Percentiles rank a stretch among this genome's conserved stretches.
These are phyloP conservation scores for Debaryomyces sp. DNA, from an alignment of 1,139 yeast species.

Conservation along the genomic window DNA sequence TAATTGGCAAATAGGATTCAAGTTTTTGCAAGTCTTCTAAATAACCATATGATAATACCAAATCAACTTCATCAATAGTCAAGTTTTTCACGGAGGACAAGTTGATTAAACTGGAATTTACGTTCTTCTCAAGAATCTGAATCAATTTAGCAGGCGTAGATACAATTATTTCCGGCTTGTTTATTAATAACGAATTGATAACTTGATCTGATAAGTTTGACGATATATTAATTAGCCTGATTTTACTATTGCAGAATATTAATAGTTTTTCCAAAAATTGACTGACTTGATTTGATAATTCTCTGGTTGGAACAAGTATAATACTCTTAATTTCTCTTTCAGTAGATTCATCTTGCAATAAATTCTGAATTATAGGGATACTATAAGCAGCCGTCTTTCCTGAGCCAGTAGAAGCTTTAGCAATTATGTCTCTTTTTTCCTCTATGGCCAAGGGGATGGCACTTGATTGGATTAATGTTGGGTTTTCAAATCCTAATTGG, in stretches of 20 bases:
- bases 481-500: slow-evolving; percentile 77
- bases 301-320: slow-evolving; percentile 83
- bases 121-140: slow-evolving; percentile 54
- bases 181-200: slow-evolving; percentile 66
- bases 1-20: slow-evolving; percentile 64
- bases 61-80: slow-evolving; percentile 95
- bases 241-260: slow-evolving; percentile 67
- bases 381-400: slow-evolving; percentile 89
- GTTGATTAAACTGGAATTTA: slow-evolving; percentile 41
- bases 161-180: slow-evolving; percentile 78
- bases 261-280: slow-evolving; percentile 70
- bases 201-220: slow-evolving; percentile 75
- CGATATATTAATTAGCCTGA: slow-evolving; percentile 73
- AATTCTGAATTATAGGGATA: slow-evolving; percentile 74
- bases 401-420: slow-evolving; percentile 87
- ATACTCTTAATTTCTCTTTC: slow-evolving; percentile 51
- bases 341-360: slow-evolving; percentile 42
- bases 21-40: slow-evolving; percentile 77
- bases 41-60: slow-evolving; percentile 88
- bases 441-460: slow-evolving; percentile 92
- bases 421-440: slow-evolving; percentile 83
- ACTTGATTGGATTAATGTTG: slow-evolving; percentile 87
- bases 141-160: slow-evolving; percentile 87
- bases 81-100: slow-evolving; percentile 63
- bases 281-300: slow-evolving; percentile 80